Conservation (phyloP, 306 rosid genomes). For the Rosa lucieae region DNA sequence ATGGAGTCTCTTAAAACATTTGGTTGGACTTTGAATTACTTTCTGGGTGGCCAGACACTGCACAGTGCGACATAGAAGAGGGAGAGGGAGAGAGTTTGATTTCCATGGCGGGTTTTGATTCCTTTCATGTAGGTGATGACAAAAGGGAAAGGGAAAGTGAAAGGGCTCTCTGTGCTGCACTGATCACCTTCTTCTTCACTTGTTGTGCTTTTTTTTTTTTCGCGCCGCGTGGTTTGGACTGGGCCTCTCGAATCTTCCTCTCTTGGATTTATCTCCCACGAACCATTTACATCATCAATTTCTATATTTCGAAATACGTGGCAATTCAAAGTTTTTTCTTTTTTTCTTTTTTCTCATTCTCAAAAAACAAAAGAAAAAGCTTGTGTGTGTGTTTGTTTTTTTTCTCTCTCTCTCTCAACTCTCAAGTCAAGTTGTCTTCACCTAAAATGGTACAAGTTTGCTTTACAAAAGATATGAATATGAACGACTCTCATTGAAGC, state of each 20-base stretch:
- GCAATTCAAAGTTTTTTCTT: too few species aligned
- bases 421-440: too few species aligned
- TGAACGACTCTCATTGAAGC: too few species aligned
- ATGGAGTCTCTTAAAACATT: not conserved
- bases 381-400: too few species aligned
- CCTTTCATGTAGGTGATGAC: not conserved
- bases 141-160: not conserved
- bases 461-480: too few species aligned
- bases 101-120: not conserved
- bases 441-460: too few species aligned
- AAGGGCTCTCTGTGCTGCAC: not conserved
- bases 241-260: conserved; percentile 2
- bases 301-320: not conserved
- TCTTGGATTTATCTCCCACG: not conserved
- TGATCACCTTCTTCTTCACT: not conserved
- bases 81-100: not conserved
- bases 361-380: too few species aligned
- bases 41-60: not conserved
- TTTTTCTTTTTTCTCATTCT: too few species aligned
- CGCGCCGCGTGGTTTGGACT: not conserved
- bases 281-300: not conserved
- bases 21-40: not conserved
- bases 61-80: not conserved
- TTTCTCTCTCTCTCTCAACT: too few species aligned
- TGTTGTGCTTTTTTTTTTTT: not conserved